A percentile compares a stretch with the other conserved stretches of the same genome.
Conservation (phyloP, 306 rosid species). For the Prinsepia uniflora region DNA sequence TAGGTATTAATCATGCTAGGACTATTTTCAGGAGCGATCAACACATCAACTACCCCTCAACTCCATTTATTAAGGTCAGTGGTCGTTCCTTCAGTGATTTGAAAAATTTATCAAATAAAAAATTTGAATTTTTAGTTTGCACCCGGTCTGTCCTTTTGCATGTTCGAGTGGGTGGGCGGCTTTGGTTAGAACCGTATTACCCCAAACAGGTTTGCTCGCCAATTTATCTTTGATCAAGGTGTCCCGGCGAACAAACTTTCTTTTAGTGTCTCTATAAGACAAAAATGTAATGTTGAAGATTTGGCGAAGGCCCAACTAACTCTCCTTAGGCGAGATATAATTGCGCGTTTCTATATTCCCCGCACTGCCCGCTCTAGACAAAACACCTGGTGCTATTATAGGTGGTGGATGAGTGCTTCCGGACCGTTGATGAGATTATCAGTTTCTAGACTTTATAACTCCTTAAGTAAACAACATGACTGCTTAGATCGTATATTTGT, state of each 20-base stretch:
- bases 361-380: not conserved
- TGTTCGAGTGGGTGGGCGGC: not conserved
- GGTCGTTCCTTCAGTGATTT: too few relatives aligned
- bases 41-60: not conserved
- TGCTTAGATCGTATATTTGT: too few relatives aligned
- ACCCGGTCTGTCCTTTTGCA: not conserved
- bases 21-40: not conserved
- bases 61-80: not conserved
- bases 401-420: too few relatives aligned
- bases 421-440: too few relatives aligned
- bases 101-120: too few relatives aligned
- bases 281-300: not conserved
- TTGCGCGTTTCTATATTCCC: not conserved
- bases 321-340: accelerated
- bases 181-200: not conserved
- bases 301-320: not conserved
- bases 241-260: not conserved
- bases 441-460: too few relatives aligned
- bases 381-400: not conserved
- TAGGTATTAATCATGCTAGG: not conserved
- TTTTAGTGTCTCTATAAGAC: not conserved
- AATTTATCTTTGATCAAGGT: not conserved
- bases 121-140: not conserved
- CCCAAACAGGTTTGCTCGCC: not conserved
- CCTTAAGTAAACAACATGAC: too few relatives aligned